Conservation (phyloP, 805 yeast species). For the Suhomyces sp. region DNA sequence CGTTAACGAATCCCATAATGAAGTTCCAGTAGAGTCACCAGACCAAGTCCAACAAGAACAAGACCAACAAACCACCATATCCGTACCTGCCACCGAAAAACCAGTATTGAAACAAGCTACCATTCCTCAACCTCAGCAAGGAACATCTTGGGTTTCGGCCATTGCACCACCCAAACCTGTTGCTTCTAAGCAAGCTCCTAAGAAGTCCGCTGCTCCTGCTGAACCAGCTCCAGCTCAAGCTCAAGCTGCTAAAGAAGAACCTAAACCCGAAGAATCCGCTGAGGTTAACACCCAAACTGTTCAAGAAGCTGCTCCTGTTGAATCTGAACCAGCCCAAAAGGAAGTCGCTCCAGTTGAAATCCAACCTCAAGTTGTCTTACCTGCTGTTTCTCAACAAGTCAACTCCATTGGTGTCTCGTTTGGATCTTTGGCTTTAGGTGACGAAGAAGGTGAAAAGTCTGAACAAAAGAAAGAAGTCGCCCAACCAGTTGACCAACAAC, state of each 20-base stretch:
- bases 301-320: conserved; percentile 9
- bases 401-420: conserved; percentile 58
- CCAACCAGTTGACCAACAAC: conserved; percentile 5
- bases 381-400: conserved; percentile 45
- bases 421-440: conserved; percentile 54
- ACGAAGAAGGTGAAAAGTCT: conserved; percentile 33
- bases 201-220: conserved; percentile 3
- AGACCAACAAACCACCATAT: conserved; percentile 6
- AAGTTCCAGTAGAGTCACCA: conserved; percentile 5
- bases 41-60: conserved; percentile 10
- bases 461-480: conserved; percentile 7
- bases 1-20: conserved; percentile 7
- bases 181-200: conserved; percentile 7
- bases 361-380: conserved; percentile 48
- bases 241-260: background rate
- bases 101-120: conserved; percentile 36
- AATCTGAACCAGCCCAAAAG: conserved; percentile 10
- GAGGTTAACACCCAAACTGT: too few species aligned
- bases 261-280: background rate
- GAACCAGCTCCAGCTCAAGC: conserved; percentile 1
- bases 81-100: conserved; percentile 7
- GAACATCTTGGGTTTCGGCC: conserved; percentile 66
- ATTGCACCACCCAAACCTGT: conserved; percentile 45
- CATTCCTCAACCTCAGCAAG: conserved; percentile 47
- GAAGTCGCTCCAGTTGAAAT: conserved; percentile 10